Evolutionary conservation across 768 basidiomycete species (phyloP), one percentile per base, ranked within the genome.

Genomic region (Suillus tomentosus): DNA sequence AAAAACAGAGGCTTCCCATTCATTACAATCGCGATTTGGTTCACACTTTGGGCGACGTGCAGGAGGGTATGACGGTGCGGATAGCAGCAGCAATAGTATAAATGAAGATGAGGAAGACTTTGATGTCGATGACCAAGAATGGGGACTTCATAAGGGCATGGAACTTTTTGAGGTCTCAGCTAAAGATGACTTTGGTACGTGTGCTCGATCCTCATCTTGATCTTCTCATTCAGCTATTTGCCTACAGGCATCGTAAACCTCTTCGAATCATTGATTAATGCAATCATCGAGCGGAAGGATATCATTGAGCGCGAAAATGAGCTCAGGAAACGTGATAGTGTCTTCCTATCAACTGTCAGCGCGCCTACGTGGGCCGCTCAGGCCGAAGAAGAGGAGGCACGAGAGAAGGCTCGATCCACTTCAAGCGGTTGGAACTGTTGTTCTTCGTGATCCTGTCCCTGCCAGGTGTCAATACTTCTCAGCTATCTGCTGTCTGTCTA

Each of bases 111-210:
- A 91, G 22, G 81, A 75, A 4, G 76, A 80, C 11, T 81, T 79
- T 15, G 84, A 79, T 6, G 84, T 84, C 22, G 78, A 78, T 9
- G 74, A 73, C 3, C 79, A 79, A 47, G 90, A 90, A 72, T 92
- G 91, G 89, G 90, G 91, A 6, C 81, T 91, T 45, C 87, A 83
- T 72, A 90, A 90, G 72, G 90, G 87, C 66, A 93, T 95, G 87
- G 90, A 91, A 71, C 82, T 96, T 19, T 93, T 92, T 67, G 93
- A 96, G 73, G 93, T 96, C 22, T 95, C 93, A 51, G 91, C 95
- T 61, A 95, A 95, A 77, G 94, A 95, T 70, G 90, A 92, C 71
- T 71, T 78, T 39, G 95, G 94, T 95, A 67, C 86, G 79, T 60
- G 48, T 62, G 70, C 19, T 27, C 22, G 34, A 39, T 47, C 45